A percentile compares a stretch with the other conserved stretches of the same genome.
Conservation (phyloP, 2,329 filamentous ascomycete species). For the Colletotrichum cuscutae region DNA sequence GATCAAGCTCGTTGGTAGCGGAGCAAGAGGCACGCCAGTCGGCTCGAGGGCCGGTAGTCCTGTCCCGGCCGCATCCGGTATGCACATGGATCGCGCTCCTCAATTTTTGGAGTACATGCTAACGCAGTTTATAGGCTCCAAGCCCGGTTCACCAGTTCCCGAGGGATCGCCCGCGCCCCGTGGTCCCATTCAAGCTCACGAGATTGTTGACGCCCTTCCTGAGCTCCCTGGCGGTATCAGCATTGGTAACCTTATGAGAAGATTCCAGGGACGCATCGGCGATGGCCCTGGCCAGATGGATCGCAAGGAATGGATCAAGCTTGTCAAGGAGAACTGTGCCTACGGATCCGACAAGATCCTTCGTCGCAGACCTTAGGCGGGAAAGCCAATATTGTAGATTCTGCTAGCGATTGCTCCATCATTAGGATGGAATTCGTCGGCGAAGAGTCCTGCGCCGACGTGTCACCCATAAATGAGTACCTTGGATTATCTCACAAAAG, state of each 20-base stretch:
- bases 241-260: conserved; percentile 63
- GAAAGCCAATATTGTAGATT: not conserved
- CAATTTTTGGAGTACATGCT: not conserved
- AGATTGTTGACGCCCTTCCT: conserved; percentile 66
- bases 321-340: conserved; percentile 66
- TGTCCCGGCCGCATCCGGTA: conserved; percentile 53
- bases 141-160: conserved; percentile 37
- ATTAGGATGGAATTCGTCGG: not conserved
- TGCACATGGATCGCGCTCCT: conserved; percentile 32
- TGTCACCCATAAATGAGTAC: not conserved
- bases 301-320: conserved; percentile 65
- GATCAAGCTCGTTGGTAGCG: conserved; percentile 61
- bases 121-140: conserved; percentile 27
- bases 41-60: conserved; percentile 73
- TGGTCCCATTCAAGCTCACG: conserved; percentile 57
- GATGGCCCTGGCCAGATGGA: conserved; percentile 62
- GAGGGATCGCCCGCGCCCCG: conserved; percentile 36
- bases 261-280: conserved; percentile 64
- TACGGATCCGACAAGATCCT: conserved; percentile 66
- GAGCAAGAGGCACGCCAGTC: conserved; percentile 61
- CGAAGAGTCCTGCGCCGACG: not conserved
- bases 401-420: not conserved
- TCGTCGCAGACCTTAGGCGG: conserved; percentile 49
- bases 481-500: not conserved
- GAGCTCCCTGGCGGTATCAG: conserved; percentile 61